Percentiles rank a stretch among this genome's conserved stretches.
Evolutionary conservation across 148 eudicot genomes (phyloP).

Genomic region (Linanthus parryae): DNA sequence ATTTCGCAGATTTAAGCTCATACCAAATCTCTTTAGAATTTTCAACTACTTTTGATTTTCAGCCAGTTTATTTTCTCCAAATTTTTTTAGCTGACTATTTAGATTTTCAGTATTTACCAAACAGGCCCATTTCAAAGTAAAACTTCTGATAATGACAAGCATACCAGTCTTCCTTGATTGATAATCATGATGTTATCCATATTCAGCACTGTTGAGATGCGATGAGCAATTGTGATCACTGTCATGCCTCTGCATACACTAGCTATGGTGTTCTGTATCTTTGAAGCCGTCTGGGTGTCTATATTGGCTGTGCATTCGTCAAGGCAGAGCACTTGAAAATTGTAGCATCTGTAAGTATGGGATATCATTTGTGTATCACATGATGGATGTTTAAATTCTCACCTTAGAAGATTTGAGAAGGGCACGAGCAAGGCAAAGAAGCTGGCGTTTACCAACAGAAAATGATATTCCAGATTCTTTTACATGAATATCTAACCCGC

Average conservation of each 20-base stretch:
- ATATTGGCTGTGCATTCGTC: slow-evolving; percentile 98
- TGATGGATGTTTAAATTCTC: no score
- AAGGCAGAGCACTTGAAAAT: slow-evolving; percentile 69
- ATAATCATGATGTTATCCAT: slow-evolving; percentile 83
- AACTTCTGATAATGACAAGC: slow-evolving; percentile 13
- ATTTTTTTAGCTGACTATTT: no score
- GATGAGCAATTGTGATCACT: slow-evolving; percentile 91
- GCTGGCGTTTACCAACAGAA: slow-evolving; percentile 92
- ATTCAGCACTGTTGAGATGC: slow-evolving; percentile 75
- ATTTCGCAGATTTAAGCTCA: not conserved
- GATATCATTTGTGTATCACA: no score
- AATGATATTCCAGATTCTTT: slow-evolving; percentile 67
- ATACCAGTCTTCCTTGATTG: slow-evolving; percentile 87
- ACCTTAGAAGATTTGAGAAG: slow-evolving; percentile 90
- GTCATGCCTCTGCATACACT: slow-evolving; percentile 78
- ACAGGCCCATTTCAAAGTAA: no score
- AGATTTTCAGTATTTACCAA: no score
- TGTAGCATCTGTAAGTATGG: not conserved
- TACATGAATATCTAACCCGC: slow-evolving; percentile 70
- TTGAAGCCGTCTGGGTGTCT: slow-evolving; percentile 75
- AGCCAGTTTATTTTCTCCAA: not conserved
- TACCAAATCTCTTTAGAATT: not conserved
- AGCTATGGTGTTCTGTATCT: slow-evolving; percentile 66
- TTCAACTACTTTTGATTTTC: not conserved
- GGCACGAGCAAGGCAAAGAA: slow-evolving; percentile 96